These are phyloP conservation scores for Amanita thiersii DNA, from an alignment of 768 basidiomycete species.

Conservation along the genomic window DNA sequence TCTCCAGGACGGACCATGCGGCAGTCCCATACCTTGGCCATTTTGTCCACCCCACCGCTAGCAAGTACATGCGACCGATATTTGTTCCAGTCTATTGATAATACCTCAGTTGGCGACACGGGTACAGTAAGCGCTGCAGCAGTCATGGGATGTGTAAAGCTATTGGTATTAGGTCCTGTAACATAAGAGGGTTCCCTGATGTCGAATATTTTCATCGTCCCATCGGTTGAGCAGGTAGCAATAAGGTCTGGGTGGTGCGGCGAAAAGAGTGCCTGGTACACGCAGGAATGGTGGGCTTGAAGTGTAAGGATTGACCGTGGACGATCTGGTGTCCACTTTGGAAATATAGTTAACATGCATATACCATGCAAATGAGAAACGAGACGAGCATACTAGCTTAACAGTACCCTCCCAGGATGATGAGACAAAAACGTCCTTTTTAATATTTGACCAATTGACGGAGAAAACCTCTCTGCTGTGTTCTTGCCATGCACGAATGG, in stretches of 20 bases:
- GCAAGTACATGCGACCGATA: constrained; percentile 75
- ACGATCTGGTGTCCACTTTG: constrained; percentile 81
- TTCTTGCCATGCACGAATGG: constrained; percentile 90
- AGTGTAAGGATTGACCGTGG: constrained; percentile 75
- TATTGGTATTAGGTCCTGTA: constrained; percentile 39
- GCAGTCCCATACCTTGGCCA: constrained; percentile 77
- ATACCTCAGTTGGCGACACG: constrained; percentile 69
- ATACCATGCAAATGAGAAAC: not conserved
- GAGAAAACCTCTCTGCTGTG: constrained; percentile 90
- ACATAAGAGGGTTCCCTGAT: constrained; percentile 55
- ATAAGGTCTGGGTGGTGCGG: constrained; percentile 82
- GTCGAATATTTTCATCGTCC: constrained; percentile 81
- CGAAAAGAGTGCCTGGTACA: constrained; percentile 88
- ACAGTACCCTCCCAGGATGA: constrained; percentile 89
- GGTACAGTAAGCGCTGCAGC: constrained; percentile 71
- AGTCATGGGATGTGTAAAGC: constrained; percentile 60
- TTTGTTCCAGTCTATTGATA: constrained; percentile 90
- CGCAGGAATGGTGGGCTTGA: constrained; percentile 76
- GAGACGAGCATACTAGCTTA: constrained; percentile 59
- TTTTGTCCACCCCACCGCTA: constrained; percentile 72
- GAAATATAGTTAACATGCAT: constrained; percentile 7
- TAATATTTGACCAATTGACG: constrained; percentile 92
- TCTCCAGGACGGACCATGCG: constrained; percentile 67
- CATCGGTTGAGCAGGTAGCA: constrained; percentile 82
- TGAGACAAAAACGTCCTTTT: constrained; percentile 81